Percentiles rank a stretch among this genome's conserved stretches.
Conservation (phyloP, 2,329 filamentous ascomycete species). For the Monilinia laxa region DNA sequence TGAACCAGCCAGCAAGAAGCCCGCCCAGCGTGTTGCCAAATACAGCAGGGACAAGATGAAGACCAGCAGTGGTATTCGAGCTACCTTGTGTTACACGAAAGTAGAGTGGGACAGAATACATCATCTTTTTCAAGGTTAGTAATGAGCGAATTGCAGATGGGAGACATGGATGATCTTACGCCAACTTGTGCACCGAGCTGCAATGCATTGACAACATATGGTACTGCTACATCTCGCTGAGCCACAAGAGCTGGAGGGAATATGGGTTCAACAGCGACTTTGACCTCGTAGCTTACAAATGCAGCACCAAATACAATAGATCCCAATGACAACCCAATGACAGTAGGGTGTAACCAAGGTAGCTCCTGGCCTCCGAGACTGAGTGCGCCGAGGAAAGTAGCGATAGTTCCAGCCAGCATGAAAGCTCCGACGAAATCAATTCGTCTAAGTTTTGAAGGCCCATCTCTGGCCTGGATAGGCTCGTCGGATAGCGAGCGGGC, state of each 20-base stretch:
- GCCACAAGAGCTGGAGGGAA: slow-evolving; percentile 56
- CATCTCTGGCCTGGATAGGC: slow-evolving; percentile 59
- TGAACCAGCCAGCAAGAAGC: slow-evolving; percentile 52
- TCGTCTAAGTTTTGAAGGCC: slow-evolving; percentile 62
- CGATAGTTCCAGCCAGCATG: slow-evolving; percentile 38
- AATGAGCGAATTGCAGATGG: neutral
- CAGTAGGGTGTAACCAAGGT: slow-evolving; percentile 42
- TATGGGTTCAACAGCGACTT: slow-evolving; percentile 54
- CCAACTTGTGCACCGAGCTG: slow-evolving; percentile 59
- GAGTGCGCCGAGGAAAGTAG: slow-evolving; percentile 46
- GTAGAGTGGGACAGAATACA: slow-evolving; percentile 67
- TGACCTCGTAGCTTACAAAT: slow-evolving; percentile 41
- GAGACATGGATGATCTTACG: slow-evolving; percentile 42
- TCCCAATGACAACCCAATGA: slow-evolving; percentile 40
- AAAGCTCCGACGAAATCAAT: slow-evolving; percentile 74
- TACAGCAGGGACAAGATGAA: slow-evolving; percentile 66
- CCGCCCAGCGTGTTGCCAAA: slow-evolving; percentile 65
- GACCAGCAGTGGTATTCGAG: slow-evolving; percentile 57
- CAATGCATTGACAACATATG: slow-evolving; percentile 52
- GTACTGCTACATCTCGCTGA: slow-evolving; percentile 52
- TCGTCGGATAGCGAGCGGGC: slow-evolving; percentile 45
- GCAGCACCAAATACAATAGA: slow-evolving; percentile 35
- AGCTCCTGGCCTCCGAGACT: slow-evolving; percentile 50
- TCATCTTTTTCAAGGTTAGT: slow-evolving; percentile 45
- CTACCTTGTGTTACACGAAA: slow-evolving; percentile 62